Evolutionary conservation across 1,284 basidiomycete species (phyloP).

Genomic region (Ganoderma resinaceum): DNA sequence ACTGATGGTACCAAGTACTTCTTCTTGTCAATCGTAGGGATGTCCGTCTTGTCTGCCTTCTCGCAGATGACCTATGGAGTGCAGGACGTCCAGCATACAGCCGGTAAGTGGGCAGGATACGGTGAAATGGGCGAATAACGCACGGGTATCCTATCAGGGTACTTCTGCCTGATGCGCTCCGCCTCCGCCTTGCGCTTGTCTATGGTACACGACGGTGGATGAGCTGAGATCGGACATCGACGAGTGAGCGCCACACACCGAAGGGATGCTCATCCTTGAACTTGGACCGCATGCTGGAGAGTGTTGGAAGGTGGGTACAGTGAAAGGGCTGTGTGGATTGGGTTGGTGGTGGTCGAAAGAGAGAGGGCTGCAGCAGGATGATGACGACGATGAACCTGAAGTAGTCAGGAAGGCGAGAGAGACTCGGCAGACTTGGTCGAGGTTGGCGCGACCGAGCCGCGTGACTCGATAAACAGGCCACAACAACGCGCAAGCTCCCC

Average conservation of each 20-base stretch:
- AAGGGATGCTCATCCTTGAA: conserved; percentile 99
- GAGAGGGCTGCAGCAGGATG: conserved; percentile 20
- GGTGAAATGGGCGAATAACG: conserved; percentile 42
- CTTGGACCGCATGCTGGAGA: conserved; percentile 87
- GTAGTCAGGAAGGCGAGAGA: conserved; percentile 37
- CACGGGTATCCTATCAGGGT: conserved; percentile 97
- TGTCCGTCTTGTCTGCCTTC: conserved; percentile 99
- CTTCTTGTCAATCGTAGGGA: conserved; percentile 99
- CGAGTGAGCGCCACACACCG: conserved; percentile 62
- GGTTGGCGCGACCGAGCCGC: conserved; percentile 34
- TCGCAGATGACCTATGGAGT: conserved; percentile 93
- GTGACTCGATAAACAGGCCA: conserved; percentile 44
- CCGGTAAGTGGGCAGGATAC: conserved; percentile 26
- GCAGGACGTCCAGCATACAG: conserved; percentile 20
- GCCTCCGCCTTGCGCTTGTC: conserved; percentile 99
- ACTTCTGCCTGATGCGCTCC: conserved; percentile 98
- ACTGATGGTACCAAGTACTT: conserved; percentile 99
- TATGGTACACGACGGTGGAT: conserved; percentile 45
- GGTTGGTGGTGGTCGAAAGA: conserved; percentile 12
- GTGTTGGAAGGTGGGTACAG: not conserved
- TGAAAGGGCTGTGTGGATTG: conserved; percentile 1
- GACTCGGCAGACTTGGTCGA: conserved; percentile 11
- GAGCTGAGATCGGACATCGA: conserved; percentile 35
- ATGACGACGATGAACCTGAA: conserved; percentile 35
- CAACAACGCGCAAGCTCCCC: conserved; percentile 40